Evolutionary conservation across 1,284 basidiomycete genomes (phyloP).

Genomic region (Melampsora larici-populina): DNA sequence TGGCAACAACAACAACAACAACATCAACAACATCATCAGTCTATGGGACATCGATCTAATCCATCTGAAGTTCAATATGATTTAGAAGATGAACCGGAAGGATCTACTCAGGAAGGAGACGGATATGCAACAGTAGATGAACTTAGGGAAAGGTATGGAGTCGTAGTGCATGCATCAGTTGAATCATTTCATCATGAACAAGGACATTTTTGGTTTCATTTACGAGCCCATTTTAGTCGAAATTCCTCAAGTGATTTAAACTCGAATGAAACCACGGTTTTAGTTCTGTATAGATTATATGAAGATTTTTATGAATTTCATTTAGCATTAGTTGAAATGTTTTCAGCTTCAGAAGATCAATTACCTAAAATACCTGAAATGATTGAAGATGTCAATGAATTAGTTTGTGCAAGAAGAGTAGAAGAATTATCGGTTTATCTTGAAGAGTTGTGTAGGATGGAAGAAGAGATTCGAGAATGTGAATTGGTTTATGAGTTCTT

Average conservation of each 20-base stretch:
- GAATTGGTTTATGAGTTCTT: slow-evolving; percentile 79
- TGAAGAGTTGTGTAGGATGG: slow-evolving; percentile 67
- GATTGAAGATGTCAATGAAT: slow-evolving; percentile 72
- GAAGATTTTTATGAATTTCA: slow-evolving; percentile 99
- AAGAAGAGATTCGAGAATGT: slow-evolving; percentile 75
- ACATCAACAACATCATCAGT: background rate
- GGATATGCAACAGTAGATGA: slow-evolving; percentile 39
- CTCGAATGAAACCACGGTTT: slow-evolving; percentile 59
- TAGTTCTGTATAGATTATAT: slow-evolving; percentile 91
- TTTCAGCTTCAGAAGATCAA: slow-evolving; percentile 86
- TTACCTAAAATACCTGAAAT: slow-evolving; percentile 96
- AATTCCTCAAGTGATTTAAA: slow-evolving; percentile 53
- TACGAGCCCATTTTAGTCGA: slow-evolving; percentile 82
- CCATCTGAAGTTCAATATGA: slow-evolving; percentile 53
- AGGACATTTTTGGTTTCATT: slow-evolving; percentile 91
- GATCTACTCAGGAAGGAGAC: slow-evolving; percentile 11
- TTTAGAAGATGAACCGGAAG: background rate
- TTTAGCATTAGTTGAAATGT: slow-evolving; percentile 75
- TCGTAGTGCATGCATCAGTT: slow-evolving; percentile 63
- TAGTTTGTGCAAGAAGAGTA: slow-evolving; percentile 74
- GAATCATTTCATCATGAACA: slow-evolving; percentile 95
- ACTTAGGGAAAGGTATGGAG: slow-evolving; percentile 34
- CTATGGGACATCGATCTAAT: slow-evolving; percentile 47
- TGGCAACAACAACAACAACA: slow-evolving; percentile 24
- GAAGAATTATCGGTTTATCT: slow-evolving; percentile 87